Base-by-base conservation (phyloP, 805 yeast species). In the Saturnispora mendoncae region DNA sequence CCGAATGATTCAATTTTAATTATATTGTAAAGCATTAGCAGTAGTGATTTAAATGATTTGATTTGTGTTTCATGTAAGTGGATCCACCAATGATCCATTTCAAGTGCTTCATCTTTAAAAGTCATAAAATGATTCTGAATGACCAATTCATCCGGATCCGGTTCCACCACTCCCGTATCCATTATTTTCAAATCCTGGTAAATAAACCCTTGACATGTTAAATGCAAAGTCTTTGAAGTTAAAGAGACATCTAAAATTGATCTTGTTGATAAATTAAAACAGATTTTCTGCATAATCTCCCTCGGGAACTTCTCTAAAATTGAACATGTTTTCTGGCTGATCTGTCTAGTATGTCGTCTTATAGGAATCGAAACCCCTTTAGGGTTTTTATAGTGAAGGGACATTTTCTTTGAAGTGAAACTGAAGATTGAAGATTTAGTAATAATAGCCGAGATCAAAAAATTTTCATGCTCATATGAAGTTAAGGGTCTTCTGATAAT, bases 21-120 rank as follows among this genome's bases (percentile, higher is more conserved):
- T 12, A 53, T 20, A 2, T 51, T 41, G 29, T 54, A 53, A 4
- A 51, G 35, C 34, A 56, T 33, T 2, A 35, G 31, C 20, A 56
- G 31, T 4, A 55, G 39, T 8, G 43, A 43, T 34, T 44, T 48
- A 1, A 51, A 31, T 4, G 42, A 25, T 4, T 19, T 29, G 5
- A 47, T 26, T n/a, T 33, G 28, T 2, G 48, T 28, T 10, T 39
- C 36, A 14, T 45, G 35, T 7, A 38, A 25, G 18, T 40, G 32
- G 15, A 45, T 41, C 43, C 44, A 43, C 48, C 46, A 40, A 33
- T 39, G 39, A 19, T 43, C 41, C 6, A 23, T 25, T 23, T 47
- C 46, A 18, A 47, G 33, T 4, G 44, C 30, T 30, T 45, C 50
- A 36, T 43, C 48, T 29, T 36, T 44, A 23, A 47, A 47, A 17